Conservation (phyloP, 805 yeast species). For the Allodekkera sacchari region DNA sequence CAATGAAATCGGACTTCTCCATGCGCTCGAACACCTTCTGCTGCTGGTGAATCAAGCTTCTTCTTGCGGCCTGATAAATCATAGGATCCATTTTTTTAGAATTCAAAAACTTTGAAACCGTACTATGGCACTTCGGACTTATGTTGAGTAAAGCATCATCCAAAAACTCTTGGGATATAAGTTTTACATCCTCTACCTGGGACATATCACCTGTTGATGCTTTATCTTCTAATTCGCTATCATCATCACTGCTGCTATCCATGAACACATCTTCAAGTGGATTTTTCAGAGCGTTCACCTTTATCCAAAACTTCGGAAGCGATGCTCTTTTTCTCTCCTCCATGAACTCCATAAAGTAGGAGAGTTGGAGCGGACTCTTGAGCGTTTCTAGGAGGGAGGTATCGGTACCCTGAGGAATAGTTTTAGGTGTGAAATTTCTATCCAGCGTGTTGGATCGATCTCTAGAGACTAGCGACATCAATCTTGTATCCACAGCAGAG, state of each 20-base stretch:
- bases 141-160: conserved; percentile 22
- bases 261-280: conserved; percentile 51
- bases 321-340: conserved; percentile 35
- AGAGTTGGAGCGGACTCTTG: conserved; percentile 37
- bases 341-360: conserved; percentile 49
- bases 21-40: conserved; percentile 40
- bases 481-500: conserved; percentile 14
- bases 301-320: conserved; percentile 55
- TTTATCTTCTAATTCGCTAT: conserved; percentile 16
- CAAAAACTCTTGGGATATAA: conserved; percentile 39
- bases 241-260: conserved; percentile 21
- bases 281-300: conserved; percentile 59
- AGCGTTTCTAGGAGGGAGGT: conserved; percentile 36
- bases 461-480: conserved; percentile 4
- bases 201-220: conserved; percentile 21
- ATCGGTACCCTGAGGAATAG: conserved; percentile 10
- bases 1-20: conserved; percentile 44
- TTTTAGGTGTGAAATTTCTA: conserved; percentile 2
- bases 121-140: conserved; percentile 18
- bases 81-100: conserved; percentile 15
- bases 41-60: conserved; percentile 53
- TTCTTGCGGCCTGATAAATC: conserved; percentile 47
- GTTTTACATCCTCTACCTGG: conserved; percentile 44
- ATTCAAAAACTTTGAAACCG: conserved; percentile 30
- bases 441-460: conserved; percentile 4